phyloP scores from a whole-genome alignment of 2,329 filamentous ascomycete genomes.

The Penicillium sp. region DNA sequence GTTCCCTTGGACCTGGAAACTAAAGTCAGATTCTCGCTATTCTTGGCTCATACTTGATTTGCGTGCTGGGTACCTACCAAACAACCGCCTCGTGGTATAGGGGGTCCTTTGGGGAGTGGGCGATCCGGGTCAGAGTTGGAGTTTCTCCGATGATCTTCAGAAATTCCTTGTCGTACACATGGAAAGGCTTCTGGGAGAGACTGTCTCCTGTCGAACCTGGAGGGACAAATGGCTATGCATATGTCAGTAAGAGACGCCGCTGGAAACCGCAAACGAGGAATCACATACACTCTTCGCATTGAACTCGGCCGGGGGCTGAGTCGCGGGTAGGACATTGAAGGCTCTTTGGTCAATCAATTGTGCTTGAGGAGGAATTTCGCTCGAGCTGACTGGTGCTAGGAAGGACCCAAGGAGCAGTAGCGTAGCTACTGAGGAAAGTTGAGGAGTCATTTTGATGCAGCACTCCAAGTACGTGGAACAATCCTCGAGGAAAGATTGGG shows the following conservation, averaged over 20 bases:
- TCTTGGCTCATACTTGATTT: not conserved
- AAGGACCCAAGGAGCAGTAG: not conserved
- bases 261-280: not conserved
- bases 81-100: conserved; percentile 15
- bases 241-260: not conserved
- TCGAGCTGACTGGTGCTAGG: conserved; percentile 6
- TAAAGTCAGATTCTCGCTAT: not conserved
- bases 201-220: conserved; percentile 11
- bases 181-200: conserved; percentile 7
- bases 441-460: not conserved
- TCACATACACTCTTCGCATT: conserved; percentile 11
- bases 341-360: conserved; percentile 14
- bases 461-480: not conserved
- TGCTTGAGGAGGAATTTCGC: conserved; percentile 15
- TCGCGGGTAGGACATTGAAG: conserved; percentile 18
- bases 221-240: conserved; percentile 10
- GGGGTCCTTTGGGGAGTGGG: conserved; percentile 10
- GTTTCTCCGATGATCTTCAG: conserved; percentile 7
- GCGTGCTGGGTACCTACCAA: conserved; percentile 6
- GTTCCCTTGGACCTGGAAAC: conserved; percentile 10
- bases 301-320: conserved; percentile 12
- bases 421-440: not conserved
- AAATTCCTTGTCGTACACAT: conserved; percentile 15
- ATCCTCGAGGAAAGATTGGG: not conserved
- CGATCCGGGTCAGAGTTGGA: conserved; percentile 13